Evolutionary conservation across 495 filamentous ascomycete genomes (phyloP).

Genomic region (Filosporella fistucella): DNA sequence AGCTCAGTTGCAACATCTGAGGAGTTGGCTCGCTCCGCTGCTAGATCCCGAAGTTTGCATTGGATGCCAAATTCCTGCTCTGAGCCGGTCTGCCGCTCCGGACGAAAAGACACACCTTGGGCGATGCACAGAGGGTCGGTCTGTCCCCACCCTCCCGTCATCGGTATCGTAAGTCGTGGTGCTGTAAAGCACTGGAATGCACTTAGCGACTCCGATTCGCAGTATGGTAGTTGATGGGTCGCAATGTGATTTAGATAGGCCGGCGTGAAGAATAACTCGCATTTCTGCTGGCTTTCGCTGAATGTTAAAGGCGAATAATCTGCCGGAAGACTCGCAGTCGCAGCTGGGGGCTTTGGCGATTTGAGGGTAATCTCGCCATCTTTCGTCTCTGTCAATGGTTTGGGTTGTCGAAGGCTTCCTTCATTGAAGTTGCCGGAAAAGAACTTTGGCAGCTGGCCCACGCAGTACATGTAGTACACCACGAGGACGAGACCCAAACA

Average conservation of each 20-base stretch:
- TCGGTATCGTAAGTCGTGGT: conserved; percentile 15
- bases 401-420: conserved; percentile 17
- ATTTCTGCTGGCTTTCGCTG: conserved; percentile 18
- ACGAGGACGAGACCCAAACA: conserved; percentile 15
- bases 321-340: conserved; percentile 16
- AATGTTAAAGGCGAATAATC: conserved; percentile 18
- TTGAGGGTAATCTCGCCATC: conserved; percentile 16
- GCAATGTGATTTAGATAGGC: conserved; percentile 17
- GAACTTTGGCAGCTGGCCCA: conserved; percentile 17
- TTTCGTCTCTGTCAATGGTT: conserved; percentile 18
- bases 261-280: conserved; percentile 14
- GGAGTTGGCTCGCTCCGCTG: conserved; percentile 15
- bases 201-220: conserved; percentile 14
- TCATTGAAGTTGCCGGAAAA: conserved; percentile 17
- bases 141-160: conserved; percentile 12
- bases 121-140: conserved; percentile 18
- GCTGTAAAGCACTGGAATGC: conserved; percentile 15
- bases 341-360: conserved; percentile 17
- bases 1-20: conserved; percentile 15
- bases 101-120: conserved; percentile 18
- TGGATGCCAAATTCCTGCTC: conserved; percentile 15
- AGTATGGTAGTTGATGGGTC: conserved; percentile 16
- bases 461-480: conserved; percentile 17
- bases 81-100: conserved; percentile 11
- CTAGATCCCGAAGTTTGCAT: conserved; percentile 17